Conservation (phyloP, 2,329 filamentous ascomycete genomes). For the Epichloe gansuensis region DNA sequence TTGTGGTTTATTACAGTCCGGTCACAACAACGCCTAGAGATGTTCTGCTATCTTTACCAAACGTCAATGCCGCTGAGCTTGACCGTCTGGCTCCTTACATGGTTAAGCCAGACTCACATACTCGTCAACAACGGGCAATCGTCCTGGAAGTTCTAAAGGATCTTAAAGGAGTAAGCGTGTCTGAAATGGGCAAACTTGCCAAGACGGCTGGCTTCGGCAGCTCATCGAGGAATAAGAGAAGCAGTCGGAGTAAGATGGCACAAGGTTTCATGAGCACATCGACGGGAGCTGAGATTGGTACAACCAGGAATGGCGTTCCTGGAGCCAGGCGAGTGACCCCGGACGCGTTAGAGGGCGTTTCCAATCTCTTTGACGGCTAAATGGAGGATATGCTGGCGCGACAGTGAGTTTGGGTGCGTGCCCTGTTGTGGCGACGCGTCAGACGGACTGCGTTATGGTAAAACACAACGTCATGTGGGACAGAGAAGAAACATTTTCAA, state of each 20-base stretch:
- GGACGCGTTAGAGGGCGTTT: slow-evolving; percentile 41
- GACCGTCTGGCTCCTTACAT: slow-evolving; percentile 50
- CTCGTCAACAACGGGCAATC: slow-evolving; percentile 67
- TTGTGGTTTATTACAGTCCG: slow-evolving; percentile 63
- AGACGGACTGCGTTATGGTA: too few relatives aligned
- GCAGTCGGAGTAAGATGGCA: slow-evolving; percentile 37
- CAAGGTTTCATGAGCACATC: slow-evolving; percentile 52
- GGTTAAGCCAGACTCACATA: slow-evolving; percentile 42
- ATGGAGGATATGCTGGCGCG: background rate
- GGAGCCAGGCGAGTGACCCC: slow-evolving; percentile 27
- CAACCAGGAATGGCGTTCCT: slow-evolving; percentile 14
- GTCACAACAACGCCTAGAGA: slow-evolving; percentile 57
- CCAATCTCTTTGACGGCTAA: slow-evolving; percentile 34
- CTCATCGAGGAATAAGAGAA: slow-evolving; percentile 15
- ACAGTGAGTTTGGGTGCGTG: background rate
- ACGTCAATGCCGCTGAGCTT: slow-evolving; percentile 57
- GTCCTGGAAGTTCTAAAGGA: slow-evolving; percentile 77
- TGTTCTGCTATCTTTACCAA: slow-evolving; percentile 69
- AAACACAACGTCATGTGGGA: too few relatives aligned
- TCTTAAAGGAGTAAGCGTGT: slow-evolving; percentile 80
- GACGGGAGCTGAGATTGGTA: slow-evolving; percentile 17
- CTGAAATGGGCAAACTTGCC: slow-evolving; percentile 77
- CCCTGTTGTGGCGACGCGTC: too few relatives aligned
- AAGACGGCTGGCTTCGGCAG: slow-evolving; percentile 32
- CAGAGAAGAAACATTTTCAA: too few relatives aligned